Evolutionary conservation across 2,329 filamentous ascomycete species (phyloP), one percentile per base, ranked within the genome.

Genomic region (Curvularia spicifera): DNA sequence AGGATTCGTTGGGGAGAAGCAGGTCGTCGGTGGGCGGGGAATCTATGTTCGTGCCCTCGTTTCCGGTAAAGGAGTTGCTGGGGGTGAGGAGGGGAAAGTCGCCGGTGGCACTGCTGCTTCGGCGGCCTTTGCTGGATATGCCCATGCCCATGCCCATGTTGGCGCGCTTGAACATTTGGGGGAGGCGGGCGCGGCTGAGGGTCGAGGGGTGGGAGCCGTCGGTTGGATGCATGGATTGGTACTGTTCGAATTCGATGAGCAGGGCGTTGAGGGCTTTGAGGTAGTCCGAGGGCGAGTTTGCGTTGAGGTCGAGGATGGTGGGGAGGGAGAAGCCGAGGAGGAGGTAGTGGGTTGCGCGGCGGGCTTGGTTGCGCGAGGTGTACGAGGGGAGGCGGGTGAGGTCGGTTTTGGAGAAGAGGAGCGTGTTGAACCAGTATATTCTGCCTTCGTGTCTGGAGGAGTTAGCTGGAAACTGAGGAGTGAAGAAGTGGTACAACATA

Each of bases 341-440:
- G 56, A 99, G 87, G 76, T 94, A 96, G 76, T 97, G 97, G 51
- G 93, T 96, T 35, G 95, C 94, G 68, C 95, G 91, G 57, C 93
- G 90, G 61, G 91, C 89, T 48, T 97, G 87, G 73, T 94, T 95
- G 64, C 90, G 88, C 4, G 87, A 81, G 58, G 96, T 91, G 73
- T 96, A 94, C 73, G 92, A 96, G 45, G 94, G 89, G 81, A 97
- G 89, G 71, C 89, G 88, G 51, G 85, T 81, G 33, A 98, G 84
- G 76, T 97, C 92, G 29, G 86, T 78, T 70, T 91, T 90, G 65
- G 93, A 91, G 78, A 97, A 97, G 72, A 96, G 90, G 60, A 97
- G 87, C 0, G 95, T 97, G 79, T 97, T 97, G 83, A 98, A 97
- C 93, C 95, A 98, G 81, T 96, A 98, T 42, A 97, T 88, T 57